Percentiles rank a stretch among this genome's conserved stretches.
These are phyloP conservation scores for Leccinum solheimii DNA, from an alignment of 1,284 basidiomycete genomes.

Conservation along the genomic window DNA sequence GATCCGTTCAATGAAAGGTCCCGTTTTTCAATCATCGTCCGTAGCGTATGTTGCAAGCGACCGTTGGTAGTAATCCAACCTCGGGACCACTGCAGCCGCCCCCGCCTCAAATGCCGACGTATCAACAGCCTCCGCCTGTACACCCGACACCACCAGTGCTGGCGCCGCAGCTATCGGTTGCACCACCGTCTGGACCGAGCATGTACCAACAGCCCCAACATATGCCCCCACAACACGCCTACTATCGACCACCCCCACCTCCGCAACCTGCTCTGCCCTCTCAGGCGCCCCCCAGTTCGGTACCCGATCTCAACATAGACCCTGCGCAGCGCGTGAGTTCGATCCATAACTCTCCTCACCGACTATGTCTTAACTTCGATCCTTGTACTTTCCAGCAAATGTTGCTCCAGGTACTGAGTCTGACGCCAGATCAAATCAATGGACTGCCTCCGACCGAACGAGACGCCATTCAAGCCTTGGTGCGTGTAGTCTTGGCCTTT, in stretches of 20 bases:
- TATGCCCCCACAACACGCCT: constrained; percentile 45
- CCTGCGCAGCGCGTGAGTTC: constrained; percentile 34
- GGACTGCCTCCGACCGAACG: constrained; percentile 81
- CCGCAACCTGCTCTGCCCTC: constrained; percentile 32
- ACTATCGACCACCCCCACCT: constrained; percentile 45
- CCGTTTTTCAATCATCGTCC: constrained; percentile 19
- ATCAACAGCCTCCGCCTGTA: constrained; percentile 38
- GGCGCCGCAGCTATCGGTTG: constrained; percentile 35
- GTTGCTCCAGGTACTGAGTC: constrained; percentile 81
- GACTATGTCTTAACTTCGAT: constrained; percentile 1
- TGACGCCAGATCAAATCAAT: constrained; percentile 88
- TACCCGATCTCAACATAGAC: constrained; percentile 37
- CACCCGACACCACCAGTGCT: constrained; percentile 39
- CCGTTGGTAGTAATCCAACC: constrained; percentile 24
- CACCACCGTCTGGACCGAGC: constrained; percentile 35
- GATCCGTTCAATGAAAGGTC: constrained; percentile 10
- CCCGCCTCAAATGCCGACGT: constrained; percentile 34
- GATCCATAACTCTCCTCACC: not conserved
- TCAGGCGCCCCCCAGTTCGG: constrained; percentile 29
- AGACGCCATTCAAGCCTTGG: constrained; percentile 83
- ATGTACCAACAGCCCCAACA: constrained; percentile 41
- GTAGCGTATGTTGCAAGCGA: constrained; percentile 37
- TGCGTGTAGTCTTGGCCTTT: constrained; percentile 39
- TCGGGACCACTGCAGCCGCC: constrained; percentile 33
- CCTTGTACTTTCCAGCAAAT: constrained; percentile 53